Base-by-base conservation (phyloP, 208 protist species). In the Porcisia hertigi region DNA sequence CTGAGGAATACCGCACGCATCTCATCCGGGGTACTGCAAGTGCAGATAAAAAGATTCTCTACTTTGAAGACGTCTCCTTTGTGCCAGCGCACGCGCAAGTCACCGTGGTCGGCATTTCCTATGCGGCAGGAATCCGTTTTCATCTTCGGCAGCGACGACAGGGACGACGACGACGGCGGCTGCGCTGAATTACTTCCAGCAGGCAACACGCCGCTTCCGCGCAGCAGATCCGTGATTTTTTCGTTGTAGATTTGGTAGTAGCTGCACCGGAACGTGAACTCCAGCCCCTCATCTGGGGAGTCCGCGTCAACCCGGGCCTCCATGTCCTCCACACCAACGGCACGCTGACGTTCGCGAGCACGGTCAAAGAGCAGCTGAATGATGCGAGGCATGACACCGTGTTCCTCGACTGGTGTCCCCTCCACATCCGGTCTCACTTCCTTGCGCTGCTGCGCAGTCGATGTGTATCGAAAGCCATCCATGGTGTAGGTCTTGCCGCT, bases 181-280 rank as follows among this genome's bases (percentile, higher is more conserved):
- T 30, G 0, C 0, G 72, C 16, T 18, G 34, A 52, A 9, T 74
- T 59, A n/a, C 54, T 74, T 5, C n/a, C 65, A 18, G 69, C 76
- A 16, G 66, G 18, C 41, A 25, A 63, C 34, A 39, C 54, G n/a
- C 70, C 45, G 1, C 53, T 78, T 4, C 71, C 54, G 59, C 91
- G 88, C 36, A 97, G 85, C 3, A 98, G 75, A 69, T 98, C 95
- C 0, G 87, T 88, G 14, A 98, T 87, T 41, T 85, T 83, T 67
- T 98, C 95, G 59, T 98, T 97, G 86, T 98, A 98, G 75, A 98
- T 92, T 60, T 98, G 92, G 14, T 94, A 92, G 74, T 88, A 97
- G 81, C 91, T 95, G 77, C 94, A 97, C 6, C 84, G 85, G 52
- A 97, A 89, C n/a, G 80, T 64, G 81, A 90, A 94, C 71, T 82